Base-by-base conservation (phyloP, 1,139 yeast species). In the Pichia sp. region DNA sequence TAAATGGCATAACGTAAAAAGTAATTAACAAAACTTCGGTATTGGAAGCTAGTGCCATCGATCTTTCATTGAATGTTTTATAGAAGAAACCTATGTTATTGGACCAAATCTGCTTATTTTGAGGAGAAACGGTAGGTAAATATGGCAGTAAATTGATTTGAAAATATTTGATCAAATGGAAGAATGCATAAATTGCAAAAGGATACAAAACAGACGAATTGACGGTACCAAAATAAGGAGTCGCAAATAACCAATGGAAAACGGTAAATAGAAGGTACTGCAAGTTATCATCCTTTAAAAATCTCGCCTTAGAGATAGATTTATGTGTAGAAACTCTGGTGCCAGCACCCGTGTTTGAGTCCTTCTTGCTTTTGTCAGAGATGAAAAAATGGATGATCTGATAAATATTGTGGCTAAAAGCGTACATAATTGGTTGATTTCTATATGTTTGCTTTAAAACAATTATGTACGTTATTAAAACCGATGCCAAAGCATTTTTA, bases 121-220 rank as follows among this genome's bases (percentile, higher is more conserved):
- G 43, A 8, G 42, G 36, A 4, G 50, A 33, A 11, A 55, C 5
- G 29, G 58, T 47, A 1, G 69, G 67, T 33, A 64, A 34, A 41
- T 54, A 52, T 35, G 64, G 64, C 42, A 68, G 50, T 31, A 69
- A 41, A 41, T 59, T 58, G 27, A 59, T 57, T 45, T 64, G 66
- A 45, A 75, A 69, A 60, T 79, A 79, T 36, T 70, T 67, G 49
- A 77, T 60, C 28, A 72, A 63, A 61, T 79, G 85, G 65, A 79
- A 79, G 3, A 74, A 50, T 1, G 82, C 75, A 59, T 71, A 79
- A n/a, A 79, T 72, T 4, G 69, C 65, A 49, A 75, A 79, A 31
- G 83, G 73, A 55, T 73, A 73, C 39, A 75, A 45, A 3, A 55
- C 52, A 26, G 58, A 53, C 5, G 56, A 47, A 36, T 52, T 55